Base-by-base conservation (phyloP, 2,329 filamentous ascomycete species). In the Sclerotinia subarctica region DNA sequence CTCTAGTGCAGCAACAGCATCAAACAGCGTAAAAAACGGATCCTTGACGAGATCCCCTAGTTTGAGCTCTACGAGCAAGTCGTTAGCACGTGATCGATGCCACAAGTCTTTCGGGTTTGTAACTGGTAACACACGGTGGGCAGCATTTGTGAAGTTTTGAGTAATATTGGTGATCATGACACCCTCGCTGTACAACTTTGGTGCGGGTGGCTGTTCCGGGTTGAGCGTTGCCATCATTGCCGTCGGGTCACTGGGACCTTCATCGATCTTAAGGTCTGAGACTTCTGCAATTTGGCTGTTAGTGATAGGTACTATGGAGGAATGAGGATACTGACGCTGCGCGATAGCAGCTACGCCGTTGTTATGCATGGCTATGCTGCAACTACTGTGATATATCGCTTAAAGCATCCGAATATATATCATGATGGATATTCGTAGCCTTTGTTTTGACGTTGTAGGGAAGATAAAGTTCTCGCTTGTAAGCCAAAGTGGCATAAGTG, bases 21-120 rank as follows among this genome's bases (percentile, higher is more conserved):
- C 95, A 74, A 97, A 97, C 5, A 99, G 84, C 1, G 93, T 96
- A 76, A 99, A 98, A 77, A 88, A 88, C 56, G 91, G 92, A 92
- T 98, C 94, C 81, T 97, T 97, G 71, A 98, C 85, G 3, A 99
- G 85, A 73, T 96, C 88, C 44, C 95, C 95, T 10, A 91, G 88
- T 58, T 85, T 80, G 68, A 98, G 82, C 70, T 87, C 93, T 96
- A 70, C 54, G 24, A 19, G 35, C 44, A 57, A 59, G 24, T 26
- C 32, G 60, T 76, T 38, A 76, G 70, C 73, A 76, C 70, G 73
- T 75, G 72, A 74, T 66, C 44, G 57, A 24, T 21, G 29, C 44
- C 54, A 65, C 35, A 60, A 58, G 46, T 51, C 35, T 44, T 46
- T 46, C 7, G 10, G 24, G 68, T 60, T 62, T 56, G 51, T 58